phyloP scores from a whole-genome alignment of 495 filamentous ascomycete species.

The Daldinia caldariorum region DNA sequence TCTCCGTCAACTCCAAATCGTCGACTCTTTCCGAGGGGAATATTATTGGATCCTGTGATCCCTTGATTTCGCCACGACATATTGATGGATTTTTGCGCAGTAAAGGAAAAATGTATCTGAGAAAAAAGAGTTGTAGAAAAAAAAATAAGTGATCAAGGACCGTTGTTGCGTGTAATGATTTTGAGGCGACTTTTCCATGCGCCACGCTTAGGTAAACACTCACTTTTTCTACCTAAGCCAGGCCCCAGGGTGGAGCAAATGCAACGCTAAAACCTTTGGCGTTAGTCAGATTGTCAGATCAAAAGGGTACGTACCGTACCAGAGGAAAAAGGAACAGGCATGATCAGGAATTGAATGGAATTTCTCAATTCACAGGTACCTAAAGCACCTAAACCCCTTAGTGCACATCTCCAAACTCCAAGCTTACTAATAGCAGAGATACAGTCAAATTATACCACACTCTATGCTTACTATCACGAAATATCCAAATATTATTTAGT shows the following conservation, averaged over 20 bases:
- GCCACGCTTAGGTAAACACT: constrained; percentile 15
- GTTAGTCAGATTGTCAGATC: not conserved
- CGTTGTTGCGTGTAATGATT: constrained; percentile 23
- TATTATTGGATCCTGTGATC: constrained; percentile 98
- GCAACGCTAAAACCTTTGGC: constrained; percentile 18
- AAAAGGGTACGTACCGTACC: constrained; percentile 16
- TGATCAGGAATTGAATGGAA: too few relatives aligned
- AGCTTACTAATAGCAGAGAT: too few relatives aligned
- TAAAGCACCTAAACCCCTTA: too few relatives aligned
- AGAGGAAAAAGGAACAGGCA: too few relatives aligned
- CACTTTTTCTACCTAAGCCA: constrained; percentile 11
- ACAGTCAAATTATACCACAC: too few relatives aligned
- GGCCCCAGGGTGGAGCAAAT: constrained; percentile 34
- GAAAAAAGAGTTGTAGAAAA: constrained; percentile 19
- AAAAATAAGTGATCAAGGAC: constrained; percentile 31
- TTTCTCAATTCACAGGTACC: not conserved
- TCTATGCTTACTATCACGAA: not conserved
- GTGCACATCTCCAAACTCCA: too few relatives aligned
- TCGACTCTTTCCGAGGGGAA: constrained; percentile 87
- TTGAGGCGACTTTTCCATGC: constrained; percentile 31
- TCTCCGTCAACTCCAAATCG: constrained; percentile 77
- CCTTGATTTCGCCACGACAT: constrained; percentile 97
- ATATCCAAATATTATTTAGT: too few relatives aligned
- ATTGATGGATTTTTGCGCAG: constrained; percentile 39
- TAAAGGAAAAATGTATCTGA: not conserved